phyloP scores from a whole-genome alignment of 495 filamentous ascomycete species.

The Usnea hakonensis region DNA sequence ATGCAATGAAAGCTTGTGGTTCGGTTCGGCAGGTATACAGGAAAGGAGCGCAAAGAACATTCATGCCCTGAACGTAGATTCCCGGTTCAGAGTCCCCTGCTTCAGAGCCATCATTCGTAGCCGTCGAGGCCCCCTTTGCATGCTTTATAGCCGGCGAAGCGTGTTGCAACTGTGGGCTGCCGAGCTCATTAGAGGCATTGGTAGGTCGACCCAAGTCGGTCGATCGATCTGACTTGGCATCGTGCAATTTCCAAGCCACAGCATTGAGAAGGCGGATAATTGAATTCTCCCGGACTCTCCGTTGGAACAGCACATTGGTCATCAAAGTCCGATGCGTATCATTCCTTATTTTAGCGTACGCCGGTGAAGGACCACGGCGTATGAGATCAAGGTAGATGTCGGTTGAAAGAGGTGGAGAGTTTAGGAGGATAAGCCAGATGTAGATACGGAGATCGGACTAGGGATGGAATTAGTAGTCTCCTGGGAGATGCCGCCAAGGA shows the following conservation, averaged over 20 bases:
- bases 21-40: conserved; percentile 92
- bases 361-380: conserved; percentile 85
- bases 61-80: conserved; percentile 98
- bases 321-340: conserved; percentile 95
- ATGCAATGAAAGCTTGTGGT: conserved; percentile 86
- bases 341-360: conserved; percentile 94
- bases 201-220: conserved; percentile 25
- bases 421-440: conserved; percentile 86
- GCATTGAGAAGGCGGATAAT: conserved; percentile 95
- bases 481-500: background rate
- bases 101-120: conserved; percentile 51
- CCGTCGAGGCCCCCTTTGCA: conserved; percentile 21
- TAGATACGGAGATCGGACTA: conserved; percentile 93
- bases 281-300: conserved; percentile 89
- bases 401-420: conserved; percentile 73
- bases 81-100: conserved; percentile 51
- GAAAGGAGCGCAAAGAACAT: conserved; percentile 96
- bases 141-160: conserved; percentile 43
- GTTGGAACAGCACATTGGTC: conserved; percentile 90
- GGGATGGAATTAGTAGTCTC: conserved; percentile 11
- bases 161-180: conserved; percentile 24
- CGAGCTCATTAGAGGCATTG: conserved; percentile 19
- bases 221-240: conserved; percentile 51
- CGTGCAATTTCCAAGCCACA: conserved; percentile 85
- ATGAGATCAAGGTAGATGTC: conserved; percentile 84